Percentiles rank a stretch among this genome's conserved stretches.
phyloP scores from a whole-genome alignment of 495 filamentous ascomycete genomes.

The Talaromyces ruber region DNA sequence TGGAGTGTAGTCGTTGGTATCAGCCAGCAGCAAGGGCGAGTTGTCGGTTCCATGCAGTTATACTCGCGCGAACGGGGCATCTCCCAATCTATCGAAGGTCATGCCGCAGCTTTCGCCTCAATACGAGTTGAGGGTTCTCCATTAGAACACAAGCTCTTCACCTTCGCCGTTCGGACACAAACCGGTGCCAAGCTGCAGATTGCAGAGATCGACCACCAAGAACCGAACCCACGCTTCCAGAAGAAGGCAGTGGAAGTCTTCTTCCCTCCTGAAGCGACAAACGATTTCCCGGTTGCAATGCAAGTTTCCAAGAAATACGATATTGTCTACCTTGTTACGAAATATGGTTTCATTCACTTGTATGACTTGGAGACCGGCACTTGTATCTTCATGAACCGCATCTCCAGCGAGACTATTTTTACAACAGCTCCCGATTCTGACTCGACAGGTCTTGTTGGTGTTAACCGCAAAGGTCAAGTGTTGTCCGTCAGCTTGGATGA shows the following conservation, averaged over 20 bases:
- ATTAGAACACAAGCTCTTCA: slow-evolving; percentile 88
- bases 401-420: slow-evolving; percentile 98
- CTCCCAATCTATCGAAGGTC: slow-evolving; percentile 95
- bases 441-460: slow-evolving; percentile 80
- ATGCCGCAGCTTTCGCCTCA: slow-evolving; percentile 91
- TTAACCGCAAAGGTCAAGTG: slow-evolving; percentile 96
- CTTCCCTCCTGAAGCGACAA: slow-evolving; percentile 89
- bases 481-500: slow-evolving; percentile 90
- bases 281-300: slow-evolving; percentile 97
- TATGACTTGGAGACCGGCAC: slow-evolving; percentile 95
- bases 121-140: slow-evolving; percentile 81
- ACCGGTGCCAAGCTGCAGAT: slow-evolving; percentile 94
- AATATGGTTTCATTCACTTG: slow-evolving; percentile 98
- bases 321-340: slow-evolving; percentile 93
- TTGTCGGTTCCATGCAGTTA: slow-evolving; percentile 92
- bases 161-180: slow-evolving; percentile 83
- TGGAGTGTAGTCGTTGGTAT: slow-evolving; percentile 99
- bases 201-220: slow-evolving; percentile 91
- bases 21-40: slow-evolving; percentile 81
- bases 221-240: slow-evolving; percentile 73
- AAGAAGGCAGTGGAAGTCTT: slow-evolving; percentile 98
- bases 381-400: slow-evolving; percentile 99
- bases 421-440: slow-evolving; percentile 80
- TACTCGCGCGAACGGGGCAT: slow-evolving; percentile 94
- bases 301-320: slow-evolving; percentile 94